Evolutionary conservation across 2,329 filamentous ascomycete genomes (phyloP).

Genomic region (Trichoderma sp.): DNA sequence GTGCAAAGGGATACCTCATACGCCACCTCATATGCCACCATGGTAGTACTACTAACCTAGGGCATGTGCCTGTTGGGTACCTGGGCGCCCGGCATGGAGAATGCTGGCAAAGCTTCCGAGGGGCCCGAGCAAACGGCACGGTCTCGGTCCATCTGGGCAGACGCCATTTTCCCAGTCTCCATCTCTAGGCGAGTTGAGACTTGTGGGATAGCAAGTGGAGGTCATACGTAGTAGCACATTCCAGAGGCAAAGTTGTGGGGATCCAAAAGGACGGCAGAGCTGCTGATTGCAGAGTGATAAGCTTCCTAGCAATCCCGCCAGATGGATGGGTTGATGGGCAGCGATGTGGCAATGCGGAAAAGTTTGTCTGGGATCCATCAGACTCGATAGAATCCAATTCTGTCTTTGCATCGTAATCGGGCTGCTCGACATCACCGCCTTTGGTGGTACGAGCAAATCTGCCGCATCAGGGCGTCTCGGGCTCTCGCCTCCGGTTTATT

Average conservation of each 20-base stretch:
- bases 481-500: neutral
- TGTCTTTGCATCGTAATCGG: neutral
- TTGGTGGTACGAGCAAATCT: neutral
- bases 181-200: constrained; percentile 7
- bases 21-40: no score
- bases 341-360: neutral
- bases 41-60: no score
- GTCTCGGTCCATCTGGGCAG: constrained; percentile 13
- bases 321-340: neutral
- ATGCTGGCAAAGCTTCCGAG: constrained; percentile 12
- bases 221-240: neutral
- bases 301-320: neutral
- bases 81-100: neutral
- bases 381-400: neutral
- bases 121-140: constrained; percentile 15
- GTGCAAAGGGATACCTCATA: no score
- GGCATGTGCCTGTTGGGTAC: neutral
- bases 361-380: neutral
- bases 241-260: constrained; percentile 18
- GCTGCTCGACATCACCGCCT: neutral
- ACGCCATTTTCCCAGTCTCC: constrained; percentile 7
- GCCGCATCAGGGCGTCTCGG: no score
- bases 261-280: neutral
- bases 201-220: neutral
- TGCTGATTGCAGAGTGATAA: neutral